These are phyloP conservation scores for Fagopyrum esculentum DNA, from an alignment of 148 eudicot genomes.

Conservation along the genomic window DNA sequence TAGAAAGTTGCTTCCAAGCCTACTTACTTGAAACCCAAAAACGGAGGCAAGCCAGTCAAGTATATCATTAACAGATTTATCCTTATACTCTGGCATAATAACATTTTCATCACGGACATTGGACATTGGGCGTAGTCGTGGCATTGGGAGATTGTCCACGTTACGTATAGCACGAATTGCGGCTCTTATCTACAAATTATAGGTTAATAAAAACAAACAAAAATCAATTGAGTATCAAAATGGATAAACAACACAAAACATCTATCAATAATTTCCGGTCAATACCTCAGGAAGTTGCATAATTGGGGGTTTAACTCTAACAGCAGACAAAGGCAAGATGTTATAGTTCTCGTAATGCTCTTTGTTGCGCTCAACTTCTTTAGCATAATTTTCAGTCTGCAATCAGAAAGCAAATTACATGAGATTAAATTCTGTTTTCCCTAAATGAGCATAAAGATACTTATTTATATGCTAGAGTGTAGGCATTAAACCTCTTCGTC, in stretches of 20 bases:
- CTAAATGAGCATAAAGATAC: background rate
- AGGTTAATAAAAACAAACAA: background rate
- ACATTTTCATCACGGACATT: conserved; percentile 29
- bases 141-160: conserved; percentile 64
- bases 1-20: background rate
- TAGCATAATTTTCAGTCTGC: conserved; percentile 72
- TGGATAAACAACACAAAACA: background rate
- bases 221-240: background rate
- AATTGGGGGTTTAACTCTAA: conserved; percentile 78
- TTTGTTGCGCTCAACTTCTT: conserved; percentile 77
- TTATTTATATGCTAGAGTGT: conserved; percentile 1
- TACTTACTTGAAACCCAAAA: conserved; percentile 87
- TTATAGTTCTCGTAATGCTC: conserved; percentile 74
- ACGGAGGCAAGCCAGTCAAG: conserved; percentile 83
- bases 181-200: conserved; percentile 57
- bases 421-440: background rate
- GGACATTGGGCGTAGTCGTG: conserved; percentile 25
- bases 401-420: conserved; percentile 8
- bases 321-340: conserved; percentile 80
- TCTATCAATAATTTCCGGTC: background rate
- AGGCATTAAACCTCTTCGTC: conserved; percentile 67
- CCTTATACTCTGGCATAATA: conserved; percentile 46
- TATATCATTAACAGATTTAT: conserved; percentile 60
- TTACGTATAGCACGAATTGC: conserved; percentile 68
- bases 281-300: conserved; percentile 97